Conservation (phyloP, 768 basidiomycete genomes). For the Hypholoma sublateritium region DNA sequence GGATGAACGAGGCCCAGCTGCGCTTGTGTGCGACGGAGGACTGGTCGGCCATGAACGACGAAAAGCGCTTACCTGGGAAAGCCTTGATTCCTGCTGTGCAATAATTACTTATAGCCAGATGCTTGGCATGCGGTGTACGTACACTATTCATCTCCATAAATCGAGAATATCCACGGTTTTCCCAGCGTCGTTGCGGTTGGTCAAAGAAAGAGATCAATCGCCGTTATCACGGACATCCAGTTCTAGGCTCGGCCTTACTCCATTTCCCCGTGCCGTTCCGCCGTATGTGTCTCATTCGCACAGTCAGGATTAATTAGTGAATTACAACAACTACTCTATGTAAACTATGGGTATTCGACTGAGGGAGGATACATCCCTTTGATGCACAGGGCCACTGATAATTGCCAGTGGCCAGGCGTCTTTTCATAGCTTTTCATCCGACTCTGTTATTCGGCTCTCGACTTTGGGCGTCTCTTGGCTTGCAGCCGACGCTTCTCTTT, state of each 20-base stretch:
- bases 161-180: not conserved
- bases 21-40: slow-evolving; percentile 26
- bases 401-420: too few relatives aligned
- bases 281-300: too few relatives aligned
- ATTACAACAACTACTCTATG: too few relatives aligned
- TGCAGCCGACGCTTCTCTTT: not conserved
- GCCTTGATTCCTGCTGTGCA: slow-evolving; percentile 13
- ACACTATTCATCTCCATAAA: slow-evolving; percentile 17
- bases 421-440: too few relatives aligned
- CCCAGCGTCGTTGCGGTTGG: not conserved
- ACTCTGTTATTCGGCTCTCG: too few relatives aligned
- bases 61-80: slow-evolving; percentile 24
- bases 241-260: too few relatives aligned
- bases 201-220: not conserved
- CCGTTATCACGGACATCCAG: not conserved
- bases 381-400: too few relatives aligned
- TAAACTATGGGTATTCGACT: too few relatives aligned
- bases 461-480: too few relatives aligned
- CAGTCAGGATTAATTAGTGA: too few relatives aligned
- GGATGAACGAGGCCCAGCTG: slow-evolving; percentile 37
- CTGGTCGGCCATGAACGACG: slow-evolving; percentile 17
- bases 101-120: slow-evolving; percentile 12
- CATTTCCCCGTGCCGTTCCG: too few relatives aligned
- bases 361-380: too few relatives aligned
- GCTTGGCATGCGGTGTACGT: slow-evolving; percentile 27